phyloP scores from a whole-genome alignment of 148 eudicot genomes.

The Rhododendron vialii region DNA sequence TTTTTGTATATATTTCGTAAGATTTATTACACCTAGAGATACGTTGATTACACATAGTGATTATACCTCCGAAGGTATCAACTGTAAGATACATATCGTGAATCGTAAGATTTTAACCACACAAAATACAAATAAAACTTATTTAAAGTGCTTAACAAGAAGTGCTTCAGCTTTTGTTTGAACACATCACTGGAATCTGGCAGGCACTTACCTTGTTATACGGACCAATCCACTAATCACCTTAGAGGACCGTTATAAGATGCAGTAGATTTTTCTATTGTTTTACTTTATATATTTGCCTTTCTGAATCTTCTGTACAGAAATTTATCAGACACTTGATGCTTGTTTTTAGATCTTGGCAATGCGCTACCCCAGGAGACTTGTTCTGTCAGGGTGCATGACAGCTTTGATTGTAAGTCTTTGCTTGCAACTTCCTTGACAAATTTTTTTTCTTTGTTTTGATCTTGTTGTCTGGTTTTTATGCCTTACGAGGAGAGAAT shows the following conservation, averaged over 20 bases:
- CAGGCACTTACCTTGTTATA: background rate
- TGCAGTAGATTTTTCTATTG: background rate
- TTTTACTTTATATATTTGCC: background rate
- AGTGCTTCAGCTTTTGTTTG: background rate
- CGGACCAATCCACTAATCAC: background rate
- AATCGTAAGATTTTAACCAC: background rate
- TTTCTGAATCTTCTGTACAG: background rate
- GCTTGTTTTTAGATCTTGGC: constrained; percentile 69
- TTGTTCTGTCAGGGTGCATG: constrained; percentile 90
- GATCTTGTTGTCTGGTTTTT: background rate
- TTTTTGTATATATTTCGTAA: background rate
- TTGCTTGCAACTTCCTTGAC: constrained; percentile 4
- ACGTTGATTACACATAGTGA: background rate
- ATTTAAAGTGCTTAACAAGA: background rate
- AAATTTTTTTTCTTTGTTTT: background rate
- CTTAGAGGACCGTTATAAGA: background rate
- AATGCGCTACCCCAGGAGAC: constrained; percentile 98
- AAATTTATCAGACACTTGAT: constrained; percentile 12
- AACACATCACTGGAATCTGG: background rate
- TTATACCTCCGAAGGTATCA: background rate
- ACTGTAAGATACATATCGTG: background rate
- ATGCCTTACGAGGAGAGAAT: background rate
- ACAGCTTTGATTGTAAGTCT: constrained; percentile 77
- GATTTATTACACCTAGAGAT: background rate
- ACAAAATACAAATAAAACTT: background rate